Evolutionary conservation across 768 basidiomycete species (phyloP), one percentile per base, ranked within the genome.

Genomic region (Russula earlei): DNA sequence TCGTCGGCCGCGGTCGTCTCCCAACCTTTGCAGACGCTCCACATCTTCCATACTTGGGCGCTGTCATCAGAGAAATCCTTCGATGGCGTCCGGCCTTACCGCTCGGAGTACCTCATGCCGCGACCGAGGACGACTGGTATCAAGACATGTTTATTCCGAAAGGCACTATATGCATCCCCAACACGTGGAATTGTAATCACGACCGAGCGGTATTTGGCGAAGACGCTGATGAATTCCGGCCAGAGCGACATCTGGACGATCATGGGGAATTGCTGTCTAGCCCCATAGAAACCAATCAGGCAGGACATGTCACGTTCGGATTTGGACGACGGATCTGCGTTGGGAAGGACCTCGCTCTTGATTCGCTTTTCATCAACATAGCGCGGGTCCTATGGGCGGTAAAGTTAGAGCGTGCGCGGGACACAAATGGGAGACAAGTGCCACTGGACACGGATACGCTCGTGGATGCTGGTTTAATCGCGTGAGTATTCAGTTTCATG

Each of bases 91-190:
- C 42, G 3, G 44, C 17, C 15, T 6, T 47, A 4, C 25, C 36
- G n/a, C 51, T 54, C 10, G 40, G 46, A 4, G 3, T 55, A 5
- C 54, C 50, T 2, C 53, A 44, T 27, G 38, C 22, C 33, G 24
- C 53, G 55, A 41, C 55, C 54, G 46, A 58, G 44, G 69, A 70
- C 31, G 69, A 69, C 33, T 52, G 52, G 43, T 53, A 53, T 17
- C 11, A 40, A 22, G 52, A 15, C 33, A 34, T 55, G 44, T 57
- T 64, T 47, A 71, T 74, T 17, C 72, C 72, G 0, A 67, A 64
- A 33, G 72, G 70, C 10, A 67, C 70, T 2, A 64, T 68, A 0
- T 62, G 71, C 29, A 53, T 71, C 24, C 60, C 63, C 12, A 71
- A 70, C 44, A 14, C 45, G 17, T 56, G 61, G 51, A 36, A 42